Percentiles rank a stretch among this genome's conserved stretches.
Evolutionary conservation across 495 filamentous ascomycete genomes (phyloP).

Genomic region (Neurospora terricola): DNA sequence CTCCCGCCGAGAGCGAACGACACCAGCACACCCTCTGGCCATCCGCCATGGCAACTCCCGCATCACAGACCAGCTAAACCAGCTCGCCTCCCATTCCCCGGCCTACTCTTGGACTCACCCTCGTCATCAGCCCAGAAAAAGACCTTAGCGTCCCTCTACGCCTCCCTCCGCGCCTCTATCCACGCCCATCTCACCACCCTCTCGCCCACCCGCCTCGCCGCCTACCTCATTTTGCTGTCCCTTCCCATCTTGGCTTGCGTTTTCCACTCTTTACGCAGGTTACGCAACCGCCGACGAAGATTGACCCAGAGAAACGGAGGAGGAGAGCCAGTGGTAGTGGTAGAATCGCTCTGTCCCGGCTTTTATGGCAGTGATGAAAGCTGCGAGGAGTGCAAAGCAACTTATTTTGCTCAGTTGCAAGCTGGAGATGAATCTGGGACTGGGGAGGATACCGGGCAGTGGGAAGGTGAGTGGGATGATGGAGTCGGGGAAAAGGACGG

Average conservation of each 20-base stretch:
- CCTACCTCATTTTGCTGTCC: not conserved
- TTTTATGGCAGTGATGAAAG: not conserved
- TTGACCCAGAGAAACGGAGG: not conserved
- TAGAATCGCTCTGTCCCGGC: not conserved
- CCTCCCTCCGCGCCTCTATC: slow-evolving; percentile 2
- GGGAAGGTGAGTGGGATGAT: not conserved
- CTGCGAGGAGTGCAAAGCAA: not conserved
- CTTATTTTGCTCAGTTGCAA: not conserved
- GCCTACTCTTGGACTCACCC: slow-evolving; percentile 5
- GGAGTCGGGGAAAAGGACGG: not conserved
- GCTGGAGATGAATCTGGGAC: not conserved
- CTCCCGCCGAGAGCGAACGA: not conserved
- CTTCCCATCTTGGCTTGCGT: not conserved
- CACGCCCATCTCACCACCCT: not conserved
- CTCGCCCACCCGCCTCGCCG: not conserved
- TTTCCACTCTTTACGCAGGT: not conserved
- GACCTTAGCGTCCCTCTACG: not conserved
- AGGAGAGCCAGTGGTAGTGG: not conserved
- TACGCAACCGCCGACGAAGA: not conserved
- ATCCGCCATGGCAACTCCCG: slow-evolving; percentile 11
- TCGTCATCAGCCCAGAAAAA: slow-evolving; percentile 11
- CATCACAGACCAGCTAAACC: slow-evolving; percentile 3
- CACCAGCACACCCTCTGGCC: not conserved
- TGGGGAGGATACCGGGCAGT: not conserved
- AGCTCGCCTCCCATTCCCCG: slow-evolving; percentile 6